Percentiles rank a stretch among this genome's conserved stretches.
phyloP scores from a whole-genome alignment of 345 rosid genomes.

The Gossypium stocksii region DNA sequence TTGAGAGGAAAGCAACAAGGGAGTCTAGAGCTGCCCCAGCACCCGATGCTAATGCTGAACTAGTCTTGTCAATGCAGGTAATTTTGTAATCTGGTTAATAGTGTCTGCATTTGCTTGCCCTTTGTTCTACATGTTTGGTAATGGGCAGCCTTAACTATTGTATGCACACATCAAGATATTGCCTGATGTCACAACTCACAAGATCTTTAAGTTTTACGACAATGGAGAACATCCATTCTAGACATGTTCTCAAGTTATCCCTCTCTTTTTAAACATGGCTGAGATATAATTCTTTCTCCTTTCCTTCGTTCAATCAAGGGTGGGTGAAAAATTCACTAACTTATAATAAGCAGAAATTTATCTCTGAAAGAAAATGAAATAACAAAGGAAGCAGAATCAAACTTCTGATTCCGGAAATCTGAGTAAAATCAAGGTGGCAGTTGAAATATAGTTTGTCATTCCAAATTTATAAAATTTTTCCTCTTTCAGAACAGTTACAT shows the following conservation, averaged over 20 bases:
- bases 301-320: not conserved
- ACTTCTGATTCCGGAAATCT: not conserved
- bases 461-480: not conserved
- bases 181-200: not conserved
- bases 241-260: not conserved
- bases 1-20: constrained; percentile 66
- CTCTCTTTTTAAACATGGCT: not conserved
- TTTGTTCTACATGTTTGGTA: not conserved
- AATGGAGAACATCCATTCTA: not conserved
- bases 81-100: not conserved
- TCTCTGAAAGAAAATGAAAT: not conserved
- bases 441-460: not conserved
- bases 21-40: constrained; percentile 96
- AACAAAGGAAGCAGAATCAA: not conserved
- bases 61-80: constrained; percentile 85
- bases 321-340: not conserved
- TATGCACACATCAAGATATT: not conserved
- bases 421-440: not conserved
- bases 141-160: not conserved
- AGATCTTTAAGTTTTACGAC: not conserved
- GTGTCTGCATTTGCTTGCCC: not conserved
- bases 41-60: constrained; percentile 94
- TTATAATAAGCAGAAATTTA: not conserved
- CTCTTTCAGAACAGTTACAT: not conserved
- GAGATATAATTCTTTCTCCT: not conserved